Conservation (phyloP, 352 stramenopile genomes). For the Phytophthora pseudosyringae region DNA sequence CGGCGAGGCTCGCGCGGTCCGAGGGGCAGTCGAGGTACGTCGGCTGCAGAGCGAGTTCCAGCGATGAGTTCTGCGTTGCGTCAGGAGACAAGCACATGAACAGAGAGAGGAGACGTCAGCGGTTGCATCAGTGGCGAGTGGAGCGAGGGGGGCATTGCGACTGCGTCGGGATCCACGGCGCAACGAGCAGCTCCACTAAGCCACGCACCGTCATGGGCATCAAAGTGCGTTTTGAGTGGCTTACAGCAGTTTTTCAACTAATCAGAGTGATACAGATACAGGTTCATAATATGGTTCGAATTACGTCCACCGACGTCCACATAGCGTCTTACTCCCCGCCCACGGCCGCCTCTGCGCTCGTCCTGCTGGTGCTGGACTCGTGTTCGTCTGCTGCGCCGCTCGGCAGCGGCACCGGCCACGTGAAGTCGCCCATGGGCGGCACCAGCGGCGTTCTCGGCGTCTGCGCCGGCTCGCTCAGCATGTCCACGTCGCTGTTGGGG, state of each 20-base stretch:
- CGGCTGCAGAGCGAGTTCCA: constrained; percentile 52
- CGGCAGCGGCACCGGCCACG: constrained; percentile 33
- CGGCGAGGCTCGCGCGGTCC: constrained; percentile 63
- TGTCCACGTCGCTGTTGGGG: constrained; percentile 43
- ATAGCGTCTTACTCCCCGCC: constrained; percentile 25
- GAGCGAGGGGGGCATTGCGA: constrained; percentile 2
- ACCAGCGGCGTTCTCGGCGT: constrained; percentile 39
- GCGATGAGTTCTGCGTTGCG: constrained; percentile 18
- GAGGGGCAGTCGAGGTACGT: constrained; percentile 69
- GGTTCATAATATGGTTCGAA: constrained; percentile 36
- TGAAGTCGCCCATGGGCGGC: constrained; percentile 32
- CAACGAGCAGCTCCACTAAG: constrained; percentile 8
- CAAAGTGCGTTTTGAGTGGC: constrained; percentile 18
- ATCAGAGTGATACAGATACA: constrained; percentile 34
- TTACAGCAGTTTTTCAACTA: constrained; percentile 19
- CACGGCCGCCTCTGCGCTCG: constrained; percentile 16
- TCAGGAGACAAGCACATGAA: neutral
- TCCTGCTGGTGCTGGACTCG: constrained; percentile 25
- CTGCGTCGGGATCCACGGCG: neutral
- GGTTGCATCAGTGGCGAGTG: neutral
- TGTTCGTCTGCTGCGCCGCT: constrained; percentile 25
- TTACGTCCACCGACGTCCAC: constrained; percentile 29
- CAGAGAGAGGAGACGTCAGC: constrained; percentile 14
- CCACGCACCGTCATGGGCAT: constrained; percentile 29
- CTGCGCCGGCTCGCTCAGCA: constrained; percentile 39